phyloP scores from a whole-genome alignment of 1,284 basidiomycete genomes.

The Bondarzewia mesenterica region DNA sequence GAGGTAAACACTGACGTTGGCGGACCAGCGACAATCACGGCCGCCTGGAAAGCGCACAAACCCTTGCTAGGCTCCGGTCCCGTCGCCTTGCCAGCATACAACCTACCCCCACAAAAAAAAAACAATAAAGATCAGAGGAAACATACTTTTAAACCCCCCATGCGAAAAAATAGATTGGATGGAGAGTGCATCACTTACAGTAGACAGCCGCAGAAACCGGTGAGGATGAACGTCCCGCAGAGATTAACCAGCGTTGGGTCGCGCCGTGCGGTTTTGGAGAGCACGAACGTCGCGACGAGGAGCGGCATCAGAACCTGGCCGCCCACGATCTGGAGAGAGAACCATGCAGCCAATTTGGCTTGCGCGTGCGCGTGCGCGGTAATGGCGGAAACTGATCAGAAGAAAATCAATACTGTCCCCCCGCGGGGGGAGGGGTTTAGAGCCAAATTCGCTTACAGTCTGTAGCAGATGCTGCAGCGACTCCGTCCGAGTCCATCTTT shows the following conservation, averaged over 20 bases:
- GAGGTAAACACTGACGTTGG: slow-evolving; percentile 31
- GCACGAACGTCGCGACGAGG: slow-evolving; percentile 36
- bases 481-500: too few relatives aligned
- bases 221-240: slow-evolving; percentile 38
- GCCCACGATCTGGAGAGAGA: slow-evolving; percentile 39
- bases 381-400: too few relatives aligned
- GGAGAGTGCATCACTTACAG: slow-evolving; percentile 30
- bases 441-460: too few relatives aligned
- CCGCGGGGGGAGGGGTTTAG: too few relatives aligned
- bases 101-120: slow-evolving; percentile 9
- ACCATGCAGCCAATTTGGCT: slow-evolving; percentile 23
- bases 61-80: slow-evolving; percentile 31
- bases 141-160: too few relatives aligned
- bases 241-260: slow-evolving; percentile 45
- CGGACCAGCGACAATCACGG: slow-evolving; percentile 32
- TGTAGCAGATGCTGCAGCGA: too few relatives aligned
- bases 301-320: slow-evolving; percentile 41
- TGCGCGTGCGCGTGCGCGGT: too few relatives aligned
- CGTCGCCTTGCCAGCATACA: slow-evolving; percentile 27
- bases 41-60: slow-evolving; percentile 37
- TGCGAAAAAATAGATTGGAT: slow-evolving; percentile 16
- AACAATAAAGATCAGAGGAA: neutral
- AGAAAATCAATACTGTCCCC: too few relatives aligned
- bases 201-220: slow-evolving; percentile 28
- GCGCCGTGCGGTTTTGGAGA: slow-evolving; percentile 28